Evolutionary conservation across 495 filamentous ascomycete genomes (phyloP), one percentile per base, ranked within the genome.

Genomic region (Trichoderma virens): DNA sequence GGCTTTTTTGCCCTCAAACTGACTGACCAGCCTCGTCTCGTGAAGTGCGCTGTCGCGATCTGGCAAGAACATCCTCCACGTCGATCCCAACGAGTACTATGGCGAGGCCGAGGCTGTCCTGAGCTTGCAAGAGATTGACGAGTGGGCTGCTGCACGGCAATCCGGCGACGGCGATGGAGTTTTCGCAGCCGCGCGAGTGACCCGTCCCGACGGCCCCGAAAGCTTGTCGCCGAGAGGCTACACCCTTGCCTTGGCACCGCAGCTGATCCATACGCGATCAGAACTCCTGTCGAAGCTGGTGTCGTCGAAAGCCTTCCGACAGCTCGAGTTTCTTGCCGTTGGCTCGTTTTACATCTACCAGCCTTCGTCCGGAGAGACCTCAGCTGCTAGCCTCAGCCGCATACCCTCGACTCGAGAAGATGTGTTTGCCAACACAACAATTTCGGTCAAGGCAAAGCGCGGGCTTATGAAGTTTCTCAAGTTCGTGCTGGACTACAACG

Each of bases 321-420:
- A 96, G 74, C 82, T 98, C 65, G 93, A 97, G 67, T 98, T 97
- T 73, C 86, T 93, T 66, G 92, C 94, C 5, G 89, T 98, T 7
- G 95, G 95, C 34, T 93, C 90, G 64, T 98, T 92, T 89, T 98
- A 88, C 85, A 85, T 96, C 39, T 87, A 88, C 71, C 70, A 75
- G 62, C 69, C 75, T 3, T 27, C 67, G n/a, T 41, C 69, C 3
- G 63, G 65, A 27, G 47, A 67, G 28, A 64, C 70, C 4, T 66
- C 67, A n/a, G 65, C 68, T 30, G 64, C 71, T 6, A 63, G 63
- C 16, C 72, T 94, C 31, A 76, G 79, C 41, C 85, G 86, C 25
- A 86, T 97, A 63, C 92, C 93, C 2, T 89, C 86, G 65, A 90
- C 90, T 51, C 84, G 93, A 38, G 93, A 97, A 75, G 93, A 96